Evolutionary conservation across 2,329 filamentous ascomycete genomes (phyloP).

Genomic region (Cordyceps fumosorosea): DNA sequence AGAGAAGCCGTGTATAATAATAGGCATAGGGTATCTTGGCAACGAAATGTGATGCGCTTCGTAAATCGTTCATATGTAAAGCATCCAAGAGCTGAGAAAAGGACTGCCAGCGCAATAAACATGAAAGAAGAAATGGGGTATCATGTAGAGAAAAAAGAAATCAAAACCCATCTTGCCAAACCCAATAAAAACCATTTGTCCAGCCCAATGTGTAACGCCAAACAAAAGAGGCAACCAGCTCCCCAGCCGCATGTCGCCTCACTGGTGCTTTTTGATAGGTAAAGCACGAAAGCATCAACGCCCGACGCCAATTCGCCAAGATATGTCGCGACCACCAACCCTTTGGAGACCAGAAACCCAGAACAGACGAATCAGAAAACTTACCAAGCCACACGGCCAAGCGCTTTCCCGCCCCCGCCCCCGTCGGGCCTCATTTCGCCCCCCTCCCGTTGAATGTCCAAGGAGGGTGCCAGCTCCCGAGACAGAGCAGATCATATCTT

Average conservation of each 20-base stretch:
- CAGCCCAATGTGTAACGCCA: neutral
- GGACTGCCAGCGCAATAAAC: neutral
- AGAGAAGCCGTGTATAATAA: neutral
- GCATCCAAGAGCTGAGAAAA: neutral
- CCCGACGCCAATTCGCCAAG: no score
- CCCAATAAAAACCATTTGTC: neutral
- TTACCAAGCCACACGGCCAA: no score
- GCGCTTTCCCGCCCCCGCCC: no score
- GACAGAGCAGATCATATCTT: neutral
- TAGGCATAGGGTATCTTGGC: neutral
- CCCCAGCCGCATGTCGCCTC: no score
- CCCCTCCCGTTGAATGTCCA: neutral
- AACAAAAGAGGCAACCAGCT: neutral
- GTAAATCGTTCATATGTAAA: neutral
- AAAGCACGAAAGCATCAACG: neutral
- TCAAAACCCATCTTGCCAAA: no score
- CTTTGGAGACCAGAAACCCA: no score
- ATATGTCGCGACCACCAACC: no score
- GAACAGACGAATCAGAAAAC: no score
- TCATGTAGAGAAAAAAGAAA: neutral
- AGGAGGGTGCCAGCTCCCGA: neutral
- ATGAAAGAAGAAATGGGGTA: neutral
- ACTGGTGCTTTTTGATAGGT: neutral
- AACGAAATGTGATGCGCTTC: neutral
- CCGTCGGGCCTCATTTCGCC: no score